phyloP scores from a whole-genome alignment of 140 eudicot species.

The Oenanthe javanica region DNA sequence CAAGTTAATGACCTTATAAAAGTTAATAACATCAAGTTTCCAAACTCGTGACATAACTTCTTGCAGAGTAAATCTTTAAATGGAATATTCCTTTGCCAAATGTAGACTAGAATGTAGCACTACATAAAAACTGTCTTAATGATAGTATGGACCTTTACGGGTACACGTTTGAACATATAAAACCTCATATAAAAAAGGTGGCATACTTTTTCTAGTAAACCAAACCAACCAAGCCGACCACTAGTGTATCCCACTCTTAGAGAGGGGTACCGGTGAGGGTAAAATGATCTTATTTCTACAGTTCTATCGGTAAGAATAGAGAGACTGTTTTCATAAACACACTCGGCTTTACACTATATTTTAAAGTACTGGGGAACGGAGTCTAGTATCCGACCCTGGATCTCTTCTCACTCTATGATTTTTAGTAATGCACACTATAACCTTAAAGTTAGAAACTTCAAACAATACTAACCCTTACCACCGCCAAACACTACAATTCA shows the following conservation, averaged over 20 bases:
- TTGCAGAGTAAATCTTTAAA: background rate
- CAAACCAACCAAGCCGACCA: background rate
- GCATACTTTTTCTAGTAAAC: background rate
- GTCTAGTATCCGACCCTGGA: no score
- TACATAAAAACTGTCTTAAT: background rate
- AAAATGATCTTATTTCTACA: background rate
- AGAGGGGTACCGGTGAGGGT: background rate
- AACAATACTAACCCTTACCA: background rate
- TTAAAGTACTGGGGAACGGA: no score
- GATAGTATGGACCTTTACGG: background rate
- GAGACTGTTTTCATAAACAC: no score
- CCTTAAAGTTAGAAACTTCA: background rate
- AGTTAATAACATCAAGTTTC: background rate
- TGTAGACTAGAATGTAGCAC: background rate
- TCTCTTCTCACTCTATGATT: background rate
- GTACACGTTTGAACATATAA: background rate
- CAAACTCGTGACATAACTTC: background rate
- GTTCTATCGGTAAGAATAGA: background rate
- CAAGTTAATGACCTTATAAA: conserved; percentile 11
- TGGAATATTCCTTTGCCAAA: background rate
- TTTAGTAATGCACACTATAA: background rate
- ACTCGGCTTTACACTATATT: no score
- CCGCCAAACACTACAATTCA: background rate
- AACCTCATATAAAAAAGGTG: background rate
- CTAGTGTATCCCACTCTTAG: background rate